Evolutionary conservation across 2,329 filamentous ascomycete species (phyloP), one percentile per base, ranked within the genome.

Genomic region (Trichophyton benhamiae): DNA sequence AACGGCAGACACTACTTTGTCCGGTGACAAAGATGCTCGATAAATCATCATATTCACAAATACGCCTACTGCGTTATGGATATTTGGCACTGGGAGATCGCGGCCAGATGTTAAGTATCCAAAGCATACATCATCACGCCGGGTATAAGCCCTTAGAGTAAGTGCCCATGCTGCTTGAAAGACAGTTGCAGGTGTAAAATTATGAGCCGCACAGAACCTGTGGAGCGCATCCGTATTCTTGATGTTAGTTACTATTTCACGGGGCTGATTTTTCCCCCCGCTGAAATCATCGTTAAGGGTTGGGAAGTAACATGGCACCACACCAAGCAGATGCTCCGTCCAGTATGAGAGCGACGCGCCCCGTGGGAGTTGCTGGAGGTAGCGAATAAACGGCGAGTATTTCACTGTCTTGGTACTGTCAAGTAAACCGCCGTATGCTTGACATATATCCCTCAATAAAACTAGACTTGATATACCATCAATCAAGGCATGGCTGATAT

Each of bases 101-200:
- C 82, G 74, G 1, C 82, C 82, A 0, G 79, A 80, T 2, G 80
- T 69, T 0, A 83, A 75, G 61, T 82, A 80, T 0, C 81, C 82
- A 63, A 83, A 83, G 36, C 77, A 79, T 0, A 82, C 75, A 42
- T 80, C 77, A 1, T 72, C 71, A 0, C 72, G 69, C 0, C 75
- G 75, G 1, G 80, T 80, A 64, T 80, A 82, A 4, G 69, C 70
- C 2, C 76, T 72, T 2, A 84, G 67, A 0, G 80, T 73, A 20
- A 83, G 71, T 0, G 76, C 78, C 82, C 82, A 83, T 0, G 75
- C 74, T 33, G 80, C 72, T 59, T 82, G 79, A 0, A 83, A 72
- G 1, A 83, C 66, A 44, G 76, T 79, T 0, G 80, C 78, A 0
- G 79, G 63, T 0, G 80, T 83, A 8, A 64, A 30, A 20, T 57